A percentile compares a stretch with the other conserved stretches of the same genome.
Conservation (phyloP, 1,284 basidiomycete genomes). For the Pascua guehoae region DNA sequence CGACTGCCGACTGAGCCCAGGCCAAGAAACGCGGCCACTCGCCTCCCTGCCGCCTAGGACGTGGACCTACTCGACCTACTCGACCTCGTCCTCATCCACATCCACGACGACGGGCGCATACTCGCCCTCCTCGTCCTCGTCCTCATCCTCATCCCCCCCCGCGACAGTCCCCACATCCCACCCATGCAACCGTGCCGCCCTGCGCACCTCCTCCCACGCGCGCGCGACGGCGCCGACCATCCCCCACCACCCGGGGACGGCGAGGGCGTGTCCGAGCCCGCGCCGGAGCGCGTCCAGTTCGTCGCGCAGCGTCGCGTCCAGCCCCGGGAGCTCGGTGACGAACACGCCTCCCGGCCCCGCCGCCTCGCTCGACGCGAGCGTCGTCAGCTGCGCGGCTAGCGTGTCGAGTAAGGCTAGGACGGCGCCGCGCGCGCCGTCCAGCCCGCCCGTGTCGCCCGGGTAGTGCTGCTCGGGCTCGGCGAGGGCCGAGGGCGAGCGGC, state of each 20-base stretch:
- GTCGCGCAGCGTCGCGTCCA: slow-evolving; percentile 45
- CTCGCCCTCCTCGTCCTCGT: slow-evolving; percentile 47
- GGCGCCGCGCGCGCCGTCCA: slow-evolving; percentile 2
- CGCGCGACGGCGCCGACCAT: slow-evolving; percentile 4
- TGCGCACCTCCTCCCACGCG: slow-evolving; percentile 15
- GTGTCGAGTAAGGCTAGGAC: slow-evolving; percentile 27
- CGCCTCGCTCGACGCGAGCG: slow-evolving; percentile 31
- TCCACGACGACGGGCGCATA: slow-evolving; percentile 48
- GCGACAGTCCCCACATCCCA: slow-evolving; percentile 30
- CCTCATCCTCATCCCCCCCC: slow-evolving; percentile 25
- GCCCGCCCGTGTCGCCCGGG: neutral
- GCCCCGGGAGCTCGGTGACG: slow-evolving; percentile 47
- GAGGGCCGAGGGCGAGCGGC: slow-evolving; percentile 29
- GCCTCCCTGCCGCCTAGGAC: no score
- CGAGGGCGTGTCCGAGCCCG: slow-evolving; percentile 22
- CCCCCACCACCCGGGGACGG: slow-evolving; percentile 7
- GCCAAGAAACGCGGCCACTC: neutral
- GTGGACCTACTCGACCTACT: no score
- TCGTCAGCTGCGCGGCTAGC: slow-evolving; percentile 36
- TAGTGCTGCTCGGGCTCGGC: slow-evolving; percentile 3
- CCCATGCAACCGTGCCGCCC: slow-evolving; percentile 19
- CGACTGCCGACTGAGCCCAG: no score
- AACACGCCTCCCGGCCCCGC: slow-evolving; percentile 46
- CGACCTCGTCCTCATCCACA: slow-evolving; percentile 7
- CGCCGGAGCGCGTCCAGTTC: slow-evolving; percentile 39